phyloP scores from a whole-genome alignment of 140 eudicot species.

The Cichorium intybus region DNA sequence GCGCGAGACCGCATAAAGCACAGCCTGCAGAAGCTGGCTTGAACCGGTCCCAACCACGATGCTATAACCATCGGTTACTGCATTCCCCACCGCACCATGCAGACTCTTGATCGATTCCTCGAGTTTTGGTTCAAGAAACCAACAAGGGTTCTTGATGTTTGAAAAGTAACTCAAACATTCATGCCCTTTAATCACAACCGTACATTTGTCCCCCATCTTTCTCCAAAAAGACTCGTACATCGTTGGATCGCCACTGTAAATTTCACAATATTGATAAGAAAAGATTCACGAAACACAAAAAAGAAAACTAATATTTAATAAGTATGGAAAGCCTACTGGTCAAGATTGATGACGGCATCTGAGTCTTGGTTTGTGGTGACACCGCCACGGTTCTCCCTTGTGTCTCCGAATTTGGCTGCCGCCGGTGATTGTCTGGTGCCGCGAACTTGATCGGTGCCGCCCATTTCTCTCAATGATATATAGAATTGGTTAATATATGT shows the following conservation, averaged over 20 bases:
- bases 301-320: background rate
- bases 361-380: constrained; percentile 17
- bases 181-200: constrained; percentile 49
- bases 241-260: constrained; percentile 87
- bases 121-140: constrained; percentile 77
- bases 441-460: constrained; percentile 41
- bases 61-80: constrained; percentile 47
- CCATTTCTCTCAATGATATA: constrained; percentile 24
- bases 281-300: background rate
- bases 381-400: constrained; percentile 7
- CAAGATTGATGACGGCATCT: constrained; percentile 49
- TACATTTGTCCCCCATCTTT: constrained; percentile 47
- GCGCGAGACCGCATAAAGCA: constrained; percentile 52
- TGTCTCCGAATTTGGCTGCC: background rate
- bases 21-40: constrained; percentile 73
- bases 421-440: constrained; percentile 22
- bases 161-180: constrained; percentile 73
- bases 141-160: constrained; percentile 50
- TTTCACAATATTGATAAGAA: background rate
- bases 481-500: background rate
- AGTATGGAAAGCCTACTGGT: constrained; percentile 33
- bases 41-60: constrained; percentile 89
- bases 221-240: constrained; percentile 66
- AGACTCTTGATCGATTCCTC: constrained; percentile 58
- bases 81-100: constrained; percentile 73